Percentiles rank a stretch among this genome's conserved stretches.
Conservation (phyloP, 192 early-diverging fungal species). For the Entomortierella beljakovae region DNA sequence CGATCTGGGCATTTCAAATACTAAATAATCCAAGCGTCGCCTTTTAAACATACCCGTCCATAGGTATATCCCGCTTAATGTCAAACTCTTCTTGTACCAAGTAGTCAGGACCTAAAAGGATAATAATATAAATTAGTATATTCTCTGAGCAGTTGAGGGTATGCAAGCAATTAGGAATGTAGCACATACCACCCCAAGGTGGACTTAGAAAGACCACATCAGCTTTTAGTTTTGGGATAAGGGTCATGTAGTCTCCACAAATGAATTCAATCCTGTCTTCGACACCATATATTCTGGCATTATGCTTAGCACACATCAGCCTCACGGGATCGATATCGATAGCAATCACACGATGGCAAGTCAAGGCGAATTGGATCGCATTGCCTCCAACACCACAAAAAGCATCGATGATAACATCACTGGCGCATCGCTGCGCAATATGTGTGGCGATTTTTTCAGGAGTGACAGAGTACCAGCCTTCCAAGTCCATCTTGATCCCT, state of each 20-base stretch:
- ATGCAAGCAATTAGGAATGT: too few species aligned
- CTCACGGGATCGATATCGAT: conserved; percentile 90
- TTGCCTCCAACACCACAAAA: conserved; percentile 98
- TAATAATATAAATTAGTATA: neutral
- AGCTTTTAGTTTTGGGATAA: conserved; percentile 79
- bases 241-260: conserved; percentile 85
- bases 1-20: too few species aligned
- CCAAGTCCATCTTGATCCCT: conserved; percentile 88
- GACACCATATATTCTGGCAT: conserved; percentile 93
- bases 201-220: conserved; percentile 95
- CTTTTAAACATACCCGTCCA: conserved; percentile 69
- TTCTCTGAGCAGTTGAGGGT: too few species aligned
- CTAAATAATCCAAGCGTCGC: neutral
- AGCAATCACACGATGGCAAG: conserved; percentile 90
- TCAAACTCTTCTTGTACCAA: conserved; percentile 67
- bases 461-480: conserved; percentile 96
- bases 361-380: conserved; percentile 94
- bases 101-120: conserved; percentile 75
- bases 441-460: conserved; percentile 90
- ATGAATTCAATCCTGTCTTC: conserved; percentile 94
- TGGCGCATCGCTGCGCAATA: conserved; percentile 75
- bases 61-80: conserved; percentile 77
- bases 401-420: conserved; percentile 84
- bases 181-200: conserved; percentile 92
- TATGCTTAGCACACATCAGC: conserved; percentile 84